Base-by-base conservation (phyloP, 78 protist genomes). In the Polysphondylium violaceum region DNA sequence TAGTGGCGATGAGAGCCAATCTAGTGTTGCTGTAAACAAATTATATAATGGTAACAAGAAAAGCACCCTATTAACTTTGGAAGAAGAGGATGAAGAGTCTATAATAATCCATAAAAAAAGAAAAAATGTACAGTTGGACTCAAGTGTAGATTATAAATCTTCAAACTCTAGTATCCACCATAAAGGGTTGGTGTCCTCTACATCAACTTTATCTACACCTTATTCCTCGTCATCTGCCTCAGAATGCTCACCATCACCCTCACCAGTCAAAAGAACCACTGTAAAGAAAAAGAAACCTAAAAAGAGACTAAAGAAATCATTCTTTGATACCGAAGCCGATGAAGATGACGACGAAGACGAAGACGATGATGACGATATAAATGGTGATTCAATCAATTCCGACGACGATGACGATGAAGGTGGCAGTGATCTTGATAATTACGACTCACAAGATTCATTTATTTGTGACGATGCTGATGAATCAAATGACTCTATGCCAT, bases 361-460 rank as follows among this genome's bases (percentile, higher is more conserved):
- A 0, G 44, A 64, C 14, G 47, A 60, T 0, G 40, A 14, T 0
- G 63, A 44, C 0, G 25, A 35, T 17, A 74, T 47, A 21, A 27
- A 64, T 19, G 60, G 64, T 21, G 87, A 77, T 50, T 38, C 36
- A 19, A 35, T 64, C 14, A 74, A 77, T 19, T 77, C 87, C 14
- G 60, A 64, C n/a, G 64, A 64, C 25, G 41, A 59, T 47, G 76
- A 60, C 27, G 8, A 8, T 25, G 2, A 63, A 0, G 44, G 38
- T 21, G 47, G 33, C 0, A 27, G 23, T 0, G 63, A 44, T 0
- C 19, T 33, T 17, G 87, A 63, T 27, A 27, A 64, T 19, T 77
- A 77, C 9, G 87, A 77, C 35, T 38, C 36, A 19, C 43, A 77
- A 14, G 87, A 77, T 19, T 77, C 87, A 17, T 77, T 77, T 33